A percentile compares a stretch with the other conserved stretches of the same genome.
These are phyloP conservation scores for Cladosporium austrohemisphaericum DNA, from an alignment of 2,329 filamentous ascomycete species.

Conservation along the genomic window DNA sequence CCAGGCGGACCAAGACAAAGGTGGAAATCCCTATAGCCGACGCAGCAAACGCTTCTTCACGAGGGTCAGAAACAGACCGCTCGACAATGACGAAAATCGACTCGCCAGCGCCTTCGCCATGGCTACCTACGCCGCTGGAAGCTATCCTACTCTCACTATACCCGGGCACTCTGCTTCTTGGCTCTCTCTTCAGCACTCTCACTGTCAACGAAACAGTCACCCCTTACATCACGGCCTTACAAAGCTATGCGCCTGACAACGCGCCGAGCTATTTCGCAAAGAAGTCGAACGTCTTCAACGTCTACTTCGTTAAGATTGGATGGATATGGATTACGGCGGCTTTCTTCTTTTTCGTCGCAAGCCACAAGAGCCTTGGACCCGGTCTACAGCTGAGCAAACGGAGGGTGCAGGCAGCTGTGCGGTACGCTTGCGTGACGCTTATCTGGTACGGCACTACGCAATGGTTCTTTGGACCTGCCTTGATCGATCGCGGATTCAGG, in stretches of 20 bases:
- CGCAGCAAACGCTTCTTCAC: constrained; percentile 15
- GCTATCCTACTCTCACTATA: constrained; percentile 64
- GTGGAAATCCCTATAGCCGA: constrained; percentile 23
- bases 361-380: constrained; percentile 58
- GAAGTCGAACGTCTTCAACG: constrained; percentile 89
- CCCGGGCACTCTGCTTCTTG: constrained; percentile 72
- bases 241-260: constrained; percentile 57
- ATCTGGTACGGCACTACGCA: constrained; percentile 88
- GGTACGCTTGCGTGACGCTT: constrained; percentile 69
- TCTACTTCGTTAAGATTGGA: constrained; percentile 89
- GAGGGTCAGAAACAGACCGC: neutral
- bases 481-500: constrained; percentile 88
- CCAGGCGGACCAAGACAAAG: constrained; percentile 19
- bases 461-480: constrained; percentile 89
- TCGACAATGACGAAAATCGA: constrained; percentile 14
- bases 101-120: constrained; percentile 45
- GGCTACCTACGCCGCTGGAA: constrained; percentile 68
- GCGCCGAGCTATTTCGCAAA: constrained; percentile 86
- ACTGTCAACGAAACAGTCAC: constrained; percentile 51
- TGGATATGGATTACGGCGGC: constrained; percentile 86
- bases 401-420: constrained; percentile 56
- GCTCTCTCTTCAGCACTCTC: constrained; percentile 73
- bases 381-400: constrained; percentile 38
- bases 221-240: constrained; percentile 58
- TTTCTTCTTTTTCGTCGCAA: constrained; percentile 65